Conservation (phyloP, 306 rosid species). For the Quercus aquifolioides region DNA sequence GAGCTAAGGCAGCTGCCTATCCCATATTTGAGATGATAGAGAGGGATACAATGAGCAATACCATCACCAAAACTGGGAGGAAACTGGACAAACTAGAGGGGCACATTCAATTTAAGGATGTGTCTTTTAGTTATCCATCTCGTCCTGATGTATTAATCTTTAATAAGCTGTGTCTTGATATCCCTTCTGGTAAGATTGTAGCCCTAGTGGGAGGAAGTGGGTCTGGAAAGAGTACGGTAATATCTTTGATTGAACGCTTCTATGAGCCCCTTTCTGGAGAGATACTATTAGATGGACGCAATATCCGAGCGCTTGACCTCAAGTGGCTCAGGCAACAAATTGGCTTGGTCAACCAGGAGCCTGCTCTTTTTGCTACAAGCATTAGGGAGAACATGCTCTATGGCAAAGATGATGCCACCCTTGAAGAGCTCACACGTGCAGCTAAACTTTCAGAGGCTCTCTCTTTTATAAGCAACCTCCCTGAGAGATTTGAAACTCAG, state of each 20-base stretch:
- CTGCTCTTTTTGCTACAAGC: conserved; percentile 92
- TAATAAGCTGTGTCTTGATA: conserved; percentile 62
- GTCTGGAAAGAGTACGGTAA: conserved; percentile 87
- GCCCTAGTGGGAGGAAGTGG: conserved; percentile 98
- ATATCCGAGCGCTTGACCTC: conserved; percentile 66
- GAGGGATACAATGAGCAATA: conserved; percentile 64
- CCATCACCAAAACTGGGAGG: conserved; percentile 48
- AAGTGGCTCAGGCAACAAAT: conserved; percentile 88
- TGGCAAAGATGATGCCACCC: conserved; percentile 86
- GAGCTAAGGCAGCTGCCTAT: conserved; percentile 93
- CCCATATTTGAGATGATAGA: conserved; percentile 96
- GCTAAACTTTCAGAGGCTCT: conserved; percentile 89
- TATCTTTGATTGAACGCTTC: conserved; percentile 90
- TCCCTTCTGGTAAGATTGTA: conserved; percentile 81
- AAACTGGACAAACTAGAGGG: conserved; percentile 70
- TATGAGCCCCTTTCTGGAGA: conserved; percentile 84
- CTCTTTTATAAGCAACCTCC: conserved; percentile 82
- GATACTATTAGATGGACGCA: conserved; percentile 56
- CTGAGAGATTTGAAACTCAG: conserved; percentile 92
- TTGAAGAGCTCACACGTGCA: conserved; percentile 75
- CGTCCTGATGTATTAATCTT: conserved; percentile 70
- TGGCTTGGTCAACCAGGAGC: conserved; percentile 93
- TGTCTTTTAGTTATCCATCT: conserved; percentile 82
- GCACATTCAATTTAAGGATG: conserved; percentile 69
- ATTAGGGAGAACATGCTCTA: conserved; percentile 84